phyloP scores from a whole-genome alignment of 2,329 filamentous ascomycete genomes.

The Aspergillus persii region DNA sequence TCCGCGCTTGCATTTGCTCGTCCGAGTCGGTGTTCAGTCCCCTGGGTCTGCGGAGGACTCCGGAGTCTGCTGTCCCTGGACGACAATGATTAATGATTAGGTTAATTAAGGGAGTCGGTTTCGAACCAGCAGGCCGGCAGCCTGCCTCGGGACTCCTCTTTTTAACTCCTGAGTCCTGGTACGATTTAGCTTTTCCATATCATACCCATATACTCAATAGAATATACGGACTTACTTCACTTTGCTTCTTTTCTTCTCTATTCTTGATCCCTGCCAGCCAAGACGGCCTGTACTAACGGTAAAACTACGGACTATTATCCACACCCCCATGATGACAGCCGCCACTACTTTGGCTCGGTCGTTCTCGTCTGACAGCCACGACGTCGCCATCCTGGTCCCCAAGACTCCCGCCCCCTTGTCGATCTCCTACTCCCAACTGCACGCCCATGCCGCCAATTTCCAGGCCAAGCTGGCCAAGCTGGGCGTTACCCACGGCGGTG shows the following conservation, averaged over 20 bases:
- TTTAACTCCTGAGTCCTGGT: not conserved
- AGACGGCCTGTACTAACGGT: not conserved
- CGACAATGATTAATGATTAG: not conserved
- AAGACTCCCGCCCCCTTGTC: constrained; percentile 60
- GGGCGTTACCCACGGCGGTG: constrained; percentile 65
- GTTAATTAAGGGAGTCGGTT: not conserved
- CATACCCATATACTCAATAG: too few species aligned
- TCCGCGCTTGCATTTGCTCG: not conserved
- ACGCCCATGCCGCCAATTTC: constrained; percentile 65
- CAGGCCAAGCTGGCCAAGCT: constrained; percentile 74
- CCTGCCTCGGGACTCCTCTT: not conserved
- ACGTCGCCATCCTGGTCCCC: constrained; percentile 71
- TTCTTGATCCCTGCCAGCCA: constrained; percentile 10
- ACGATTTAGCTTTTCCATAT: not conserved
- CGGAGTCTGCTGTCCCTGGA: not conserved
- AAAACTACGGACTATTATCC: not conserved
- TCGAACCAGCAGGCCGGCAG: not conserved
- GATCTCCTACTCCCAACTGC: constrained; percentile 68
- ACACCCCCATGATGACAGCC: constrained; percentile 13
- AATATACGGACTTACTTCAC: not conserved
- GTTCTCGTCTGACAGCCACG: constrained; percentile 51
- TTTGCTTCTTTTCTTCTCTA: not conserved
- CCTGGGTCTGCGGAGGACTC: not conserved
- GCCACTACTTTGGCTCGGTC: constrained; percentile 60
- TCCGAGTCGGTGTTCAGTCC: not conserved